Percentiles rank a stretch among this genome's conserved stretches.
phyloP scores from a whole-genome alignment of 345 rosid genomes.

The Corchorus olitorius region DNA sequence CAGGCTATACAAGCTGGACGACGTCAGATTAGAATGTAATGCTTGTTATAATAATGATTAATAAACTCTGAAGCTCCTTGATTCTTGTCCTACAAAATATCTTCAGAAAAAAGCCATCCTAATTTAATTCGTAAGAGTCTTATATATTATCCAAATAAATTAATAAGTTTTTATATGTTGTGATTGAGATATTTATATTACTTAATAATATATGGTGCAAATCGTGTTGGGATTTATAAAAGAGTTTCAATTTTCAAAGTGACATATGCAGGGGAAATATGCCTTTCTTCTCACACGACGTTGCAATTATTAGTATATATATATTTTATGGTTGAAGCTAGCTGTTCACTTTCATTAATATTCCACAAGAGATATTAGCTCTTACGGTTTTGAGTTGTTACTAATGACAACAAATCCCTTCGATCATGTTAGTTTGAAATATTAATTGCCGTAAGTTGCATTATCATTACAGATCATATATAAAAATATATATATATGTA shows the following conservation, averaged over 20 bases:
- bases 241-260: not conserved
- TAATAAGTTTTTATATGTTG: not conserved
- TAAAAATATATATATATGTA: too few relatives aligned
- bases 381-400: too few relatives aligned
- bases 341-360: too few relatives aligned
- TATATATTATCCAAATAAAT: not conserved
- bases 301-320: too few relatives aligned
- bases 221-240: not conserved
- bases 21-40: not conserved
- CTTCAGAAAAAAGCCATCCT: too few relatives aligned
- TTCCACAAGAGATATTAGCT: too few relatives aligned
- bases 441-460: not conserved
- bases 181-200: not conserved
- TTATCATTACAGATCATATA: not conserved
- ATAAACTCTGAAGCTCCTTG: too few relatives aligned
- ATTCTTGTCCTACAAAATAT: too few relatives aligned
- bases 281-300: too few relatives aligned
- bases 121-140: too few relatives aligned
- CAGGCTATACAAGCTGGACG: not conserved
- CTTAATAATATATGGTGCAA: not conserved
- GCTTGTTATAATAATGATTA: not conserved
- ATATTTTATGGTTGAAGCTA: not conserved
- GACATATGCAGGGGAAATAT: too few relatives aligned
- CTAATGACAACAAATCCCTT: too few relatives aligned
- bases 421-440: not conserved